Conservation (phyloP, 306 rosid species). For the Canavalia ensiformis region DNA sequence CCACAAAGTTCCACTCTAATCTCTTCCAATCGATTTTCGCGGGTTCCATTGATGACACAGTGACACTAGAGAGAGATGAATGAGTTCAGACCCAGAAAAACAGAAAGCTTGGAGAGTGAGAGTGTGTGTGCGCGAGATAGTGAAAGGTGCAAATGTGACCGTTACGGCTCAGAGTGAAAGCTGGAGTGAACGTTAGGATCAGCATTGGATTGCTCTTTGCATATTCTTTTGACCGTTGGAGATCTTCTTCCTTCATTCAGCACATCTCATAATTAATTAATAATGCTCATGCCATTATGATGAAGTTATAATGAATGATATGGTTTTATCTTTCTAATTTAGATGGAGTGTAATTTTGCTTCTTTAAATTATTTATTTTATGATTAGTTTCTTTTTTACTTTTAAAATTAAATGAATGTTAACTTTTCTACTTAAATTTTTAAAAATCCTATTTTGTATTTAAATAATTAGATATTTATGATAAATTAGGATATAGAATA, state of each 20-base stretch:
- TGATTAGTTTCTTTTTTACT: no score
- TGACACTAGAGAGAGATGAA: background rate
- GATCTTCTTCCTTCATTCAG: background rate
- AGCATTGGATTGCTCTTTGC: background rate
- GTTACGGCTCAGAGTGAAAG: slow-evolving; percentile 49
- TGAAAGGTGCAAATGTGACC: slow-evolving; percentile 60
- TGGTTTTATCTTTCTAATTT: no score
- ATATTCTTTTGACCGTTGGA: slow-evolving; percentile 74
- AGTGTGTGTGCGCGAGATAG: slow-evolving; percentile 17
- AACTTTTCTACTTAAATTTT: no score
- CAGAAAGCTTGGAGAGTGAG: slow-evolving; percentile 25
- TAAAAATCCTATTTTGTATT: no score
- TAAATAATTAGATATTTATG: no score
- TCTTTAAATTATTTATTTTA: no score
- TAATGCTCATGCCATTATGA: background rate
- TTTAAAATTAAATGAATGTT: no score
- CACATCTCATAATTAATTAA: background rate
- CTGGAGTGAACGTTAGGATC: slow-evolving; percentile 56
- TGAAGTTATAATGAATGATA: no score
- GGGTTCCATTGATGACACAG: slow-evolving; percentile 72
- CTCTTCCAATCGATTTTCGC: slow-evolving; percentile 94
- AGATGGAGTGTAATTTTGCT: no score
- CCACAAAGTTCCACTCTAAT: slow-evolving; percentile 81
- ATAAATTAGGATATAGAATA: no score
- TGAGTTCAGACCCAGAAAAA: slow-evolving; percentile 26